Evolutionary conservation across 352 stramenopile species (phyloP).

Genomic region (Globisporangium nodosum): DNA sequence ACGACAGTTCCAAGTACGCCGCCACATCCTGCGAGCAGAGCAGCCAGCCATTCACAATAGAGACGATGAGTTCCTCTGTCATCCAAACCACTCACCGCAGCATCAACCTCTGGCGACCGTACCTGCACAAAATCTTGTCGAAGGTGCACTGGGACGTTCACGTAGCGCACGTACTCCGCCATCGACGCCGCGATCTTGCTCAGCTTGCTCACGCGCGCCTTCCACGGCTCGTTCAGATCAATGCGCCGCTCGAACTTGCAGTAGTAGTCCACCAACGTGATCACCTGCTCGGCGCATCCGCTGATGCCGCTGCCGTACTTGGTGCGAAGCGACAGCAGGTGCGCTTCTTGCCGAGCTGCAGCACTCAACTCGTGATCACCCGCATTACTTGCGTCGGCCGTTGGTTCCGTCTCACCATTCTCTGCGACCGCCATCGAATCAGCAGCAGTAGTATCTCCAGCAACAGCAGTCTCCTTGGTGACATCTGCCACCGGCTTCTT

Average conservation of each 20-base stretch:
- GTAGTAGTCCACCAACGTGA: slow-evolving; percentile 83
- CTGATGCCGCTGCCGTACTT: slow-evolving; percentile 56
- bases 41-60: neutral
- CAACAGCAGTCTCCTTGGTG: no score
- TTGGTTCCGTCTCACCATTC: neutral
- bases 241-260: slow-evolving; percentile 70
- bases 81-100: neutral
- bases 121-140: slow-evolving; percentile 64
- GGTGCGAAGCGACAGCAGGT: slow-evolving; percentile 37
- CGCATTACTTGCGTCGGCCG: neutral
- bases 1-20: slow-evolving; percentile 29
- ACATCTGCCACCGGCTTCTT: no score
- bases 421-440: neutral
- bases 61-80: slow-evolving; percentile 1
- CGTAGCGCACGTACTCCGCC: slow-evolving; percentile 52
- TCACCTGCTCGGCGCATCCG: slow-evolving; percentile 67
- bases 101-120: neutral
- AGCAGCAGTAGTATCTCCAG: neutral
- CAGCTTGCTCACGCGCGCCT: slow-evolving; percentile 53
- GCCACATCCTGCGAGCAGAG: slow-evolving; percentile 17
- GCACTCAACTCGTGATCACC: no score
- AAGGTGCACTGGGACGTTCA: slow-evolving; percentile 50
- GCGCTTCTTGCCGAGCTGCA: slow-evolving; percentile 10
- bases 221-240: slow-evolving; percentile 66
- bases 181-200: slow-evolving; percentile 75